These are phyloP conservation scores for Monascus purpureus DNA, from an alignment of 495 filamentous ascomycete species.

Conservation along the genomic window DNA sequence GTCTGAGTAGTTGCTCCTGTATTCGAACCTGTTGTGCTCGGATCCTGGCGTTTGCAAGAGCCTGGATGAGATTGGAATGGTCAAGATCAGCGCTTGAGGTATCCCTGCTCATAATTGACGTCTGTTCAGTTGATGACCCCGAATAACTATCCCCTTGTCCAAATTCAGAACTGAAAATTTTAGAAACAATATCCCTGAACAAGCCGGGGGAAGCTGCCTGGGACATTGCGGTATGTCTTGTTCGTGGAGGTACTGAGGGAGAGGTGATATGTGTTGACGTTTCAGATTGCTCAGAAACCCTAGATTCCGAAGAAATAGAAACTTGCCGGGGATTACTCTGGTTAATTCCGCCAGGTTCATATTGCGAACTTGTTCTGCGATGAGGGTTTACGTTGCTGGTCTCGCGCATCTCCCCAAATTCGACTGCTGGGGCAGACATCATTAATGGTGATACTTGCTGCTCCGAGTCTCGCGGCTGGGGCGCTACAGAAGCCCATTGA, in stretches of 20 bases:
- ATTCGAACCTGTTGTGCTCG: conserved; percentile 14
- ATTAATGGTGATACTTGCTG: background rate
- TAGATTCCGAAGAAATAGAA: conserved; percentile 11
- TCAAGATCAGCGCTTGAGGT: conserved; percentile 1
- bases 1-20: conserved; percentile 15
- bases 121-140: conserved; percentile 2
- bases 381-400: background rate
- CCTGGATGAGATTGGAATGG: conserved; percentile 10
- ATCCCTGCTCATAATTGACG: conserved; percentile 1
- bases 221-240: conserved; percentile 1
- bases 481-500: background rate
- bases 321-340: background rate
- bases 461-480: background rate
- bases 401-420: background rate
- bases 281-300: conserved; percentile 8
- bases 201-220: background rate
- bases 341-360: background rate
- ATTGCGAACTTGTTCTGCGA: background rate
- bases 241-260: too few relatives aligned
- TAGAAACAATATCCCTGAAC: background rate
- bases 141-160: conserved; percentile 1
- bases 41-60: conserved; percentile 17
- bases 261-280: conserved; percentile 3
- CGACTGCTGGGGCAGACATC: background rate
- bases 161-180: conserved; percentile 3